phyloP scores from a whole-genome alignment of 1,284 basidiomycete species.

The Ceratobasidium sp. region DNA sequence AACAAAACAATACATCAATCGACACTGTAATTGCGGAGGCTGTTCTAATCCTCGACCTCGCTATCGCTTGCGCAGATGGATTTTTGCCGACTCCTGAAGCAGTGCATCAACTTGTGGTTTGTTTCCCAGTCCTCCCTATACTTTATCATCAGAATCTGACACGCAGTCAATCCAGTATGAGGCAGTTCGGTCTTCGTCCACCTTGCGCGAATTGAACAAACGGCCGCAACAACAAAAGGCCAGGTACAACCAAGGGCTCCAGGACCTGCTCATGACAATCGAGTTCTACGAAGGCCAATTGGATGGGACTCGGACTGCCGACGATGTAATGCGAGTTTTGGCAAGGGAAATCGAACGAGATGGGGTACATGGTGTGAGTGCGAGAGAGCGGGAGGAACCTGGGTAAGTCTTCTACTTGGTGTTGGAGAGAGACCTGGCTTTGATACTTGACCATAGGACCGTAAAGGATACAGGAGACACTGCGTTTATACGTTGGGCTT shows the following conservation, averaged over 20 bases:
- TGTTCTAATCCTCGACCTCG: slow-evolving; percentile 54
- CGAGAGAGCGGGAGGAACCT: slow-evolving; percentile 33
- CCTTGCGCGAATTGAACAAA: slow-evolving; percentile 53
- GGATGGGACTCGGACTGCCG: slow-evolving; percentile 55
- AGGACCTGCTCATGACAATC: slow-evolving; percentile 48
- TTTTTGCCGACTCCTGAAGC: slow-evolving; percentile 60
- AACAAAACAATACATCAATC: slow-evolving; percentile 47
- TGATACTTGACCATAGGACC: not conserved
- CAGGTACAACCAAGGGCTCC: slow-evolving; percentile 44
- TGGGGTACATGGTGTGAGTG: slow-evolving; percentile 51
- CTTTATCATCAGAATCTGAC: slow-evolving; percentile 12
- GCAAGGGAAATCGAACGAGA: slow-evolving; percentile 64
- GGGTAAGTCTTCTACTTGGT: slow-evolving; percentile 4
- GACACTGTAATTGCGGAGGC: not conserved
- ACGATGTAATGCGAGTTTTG: slow-evolving; percentile 60
- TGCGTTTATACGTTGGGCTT: slow-evolving; percentile 29
- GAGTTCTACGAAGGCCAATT: slow-evolving; percentile 63
- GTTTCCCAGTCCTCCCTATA: slow-evolving; percentile 44
- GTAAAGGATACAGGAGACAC: not conserved
- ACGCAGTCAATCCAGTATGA: slow-evolving; percentile 58
- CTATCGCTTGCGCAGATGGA: slow-evolving; percentile 60
- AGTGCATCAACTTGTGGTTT: slow-evolving; percentile 65
- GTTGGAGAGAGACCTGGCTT: not conserved
- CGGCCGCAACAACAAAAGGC: not conserved
- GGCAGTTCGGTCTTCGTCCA: slow-evolving; percentile 60